These are phyloP conservation scores for Oenanthe javanica DNA, from an alignment of 140 eudicot genomes.

Conservation along the genomic window DNA sequence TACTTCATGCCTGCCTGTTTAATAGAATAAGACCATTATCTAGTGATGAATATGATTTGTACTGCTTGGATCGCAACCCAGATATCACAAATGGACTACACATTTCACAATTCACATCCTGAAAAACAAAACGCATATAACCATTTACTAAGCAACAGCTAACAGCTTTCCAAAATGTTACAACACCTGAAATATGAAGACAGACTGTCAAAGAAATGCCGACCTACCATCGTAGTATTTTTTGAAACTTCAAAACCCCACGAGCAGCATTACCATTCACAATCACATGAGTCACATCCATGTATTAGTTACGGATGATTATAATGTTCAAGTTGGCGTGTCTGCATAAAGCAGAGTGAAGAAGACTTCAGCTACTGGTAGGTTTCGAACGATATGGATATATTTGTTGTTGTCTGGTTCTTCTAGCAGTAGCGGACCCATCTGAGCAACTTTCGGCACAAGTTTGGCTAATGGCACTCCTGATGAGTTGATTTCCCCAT, in stretches of 20 bases:
- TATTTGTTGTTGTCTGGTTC: constrained; percentile 57
- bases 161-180: neutral
- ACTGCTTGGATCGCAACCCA: neutral
- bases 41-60: neutral
- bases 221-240: too few species aligned
- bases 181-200: neutral
- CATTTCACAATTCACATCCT: neutral
- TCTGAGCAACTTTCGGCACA: constrained; percentile 55
- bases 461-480: constrained; percentile 77
- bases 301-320: neutral
- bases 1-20: neutral
- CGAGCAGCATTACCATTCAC: neutral
- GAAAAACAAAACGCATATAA: neutral
- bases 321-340: constrained; percentile 26
- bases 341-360: constrained; percentile 78
- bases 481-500: constrained; percentile 34
- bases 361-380: constrained; percentile 78
- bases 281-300: neutral
- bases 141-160: neutral
- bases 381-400: constrained; percentile 43
- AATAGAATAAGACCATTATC: neutral
- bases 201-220: neutral
- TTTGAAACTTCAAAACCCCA: neutral
- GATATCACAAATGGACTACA: neutral
- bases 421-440: constrained; percentile 51